Evolutionary conservation across 2,329 filamentous ascomycete species (phyloP).

Genomic region (Exophiala viscosa): DNA sequence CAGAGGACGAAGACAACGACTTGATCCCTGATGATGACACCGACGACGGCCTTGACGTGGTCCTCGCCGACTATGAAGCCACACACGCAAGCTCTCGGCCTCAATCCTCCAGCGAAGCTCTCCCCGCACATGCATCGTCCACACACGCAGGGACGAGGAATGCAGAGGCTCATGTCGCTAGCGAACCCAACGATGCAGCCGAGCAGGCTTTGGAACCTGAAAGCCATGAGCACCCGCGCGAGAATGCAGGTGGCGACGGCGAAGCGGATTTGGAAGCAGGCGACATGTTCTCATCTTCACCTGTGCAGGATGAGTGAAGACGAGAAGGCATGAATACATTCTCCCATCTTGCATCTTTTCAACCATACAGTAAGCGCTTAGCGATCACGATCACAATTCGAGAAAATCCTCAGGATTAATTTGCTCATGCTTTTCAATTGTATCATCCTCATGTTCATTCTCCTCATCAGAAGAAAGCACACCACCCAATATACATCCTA

Average conservation of each 20-base stretch:
- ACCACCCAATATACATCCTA: constrained; percentile 98
- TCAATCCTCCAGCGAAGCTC: background rate
- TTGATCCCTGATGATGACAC: background rate
- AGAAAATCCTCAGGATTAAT: too few relatives aligned
- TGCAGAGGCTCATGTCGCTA: too few relatives aligned
- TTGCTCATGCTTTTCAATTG: too few relatives aligned
- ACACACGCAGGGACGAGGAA: too few relatives aligned
- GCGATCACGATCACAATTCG: background rate
- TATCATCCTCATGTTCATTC: background rate
- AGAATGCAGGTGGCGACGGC: background rate
- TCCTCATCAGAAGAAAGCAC: constrained; percentile 57
- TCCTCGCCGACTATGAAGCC: constrained; percentile 14
- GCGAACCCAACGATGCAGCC: background rate
- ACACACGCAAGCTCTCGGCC: background rate
- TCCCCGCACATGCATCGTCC: too few relatives aligned
- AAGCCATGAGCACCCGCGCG: background rate
- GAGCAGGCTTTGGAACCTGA: too few relatives aligned
- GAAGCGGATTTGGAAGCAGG: constrained; percentile 11
- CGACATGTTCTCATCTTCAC: constrained; percentile 24
- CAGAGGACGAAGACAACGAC: too few relatives aligned
- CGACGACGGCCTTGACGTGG: constrained; percentile 12
- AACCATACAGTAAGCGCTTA: too few relatives aligned
- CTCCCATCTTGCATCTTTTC: too few relatives aligned
- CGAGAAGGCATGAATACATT: background rate
- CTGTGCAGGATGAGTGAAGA: constrained; percentile 10